Conservation (phyloP, 371 early-diverging fungal species). For the Rhizopus arrhizus region DNA sequence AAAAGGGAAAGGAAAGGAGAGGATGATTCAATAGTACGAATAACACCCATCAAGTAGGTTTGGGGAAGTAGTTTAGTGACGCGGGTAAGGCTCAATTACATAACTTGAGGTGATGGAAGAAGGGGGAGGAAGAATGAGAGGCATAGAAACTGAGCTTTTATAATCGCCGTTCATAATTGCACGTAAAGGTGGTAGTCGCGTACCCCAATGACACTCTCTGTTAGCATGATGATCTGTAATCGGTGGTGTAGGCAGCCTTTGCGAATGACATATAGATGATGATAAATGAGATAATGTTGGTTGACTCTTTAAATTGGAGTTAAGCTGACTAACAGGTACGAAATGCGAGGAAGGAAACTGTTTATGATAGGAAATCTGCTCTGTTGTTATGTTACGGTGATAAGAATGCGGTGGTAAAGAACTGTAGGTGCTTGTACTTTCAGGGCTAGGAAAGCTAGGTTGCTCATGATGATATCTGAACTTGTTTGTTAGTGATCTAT, state of each 20-base stretch:
- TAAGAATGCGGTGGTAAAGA: too few species aligned
- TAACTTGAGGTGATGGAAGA: background rate
- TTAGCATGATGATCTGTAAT: background rate
- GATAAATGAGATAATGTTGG: background rate
- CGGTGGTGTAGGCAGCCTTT: conserved; percentile 16
- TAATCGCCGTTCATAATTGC: conserved; percentile 26
- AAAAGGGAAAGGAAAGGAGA: too few species aligned
- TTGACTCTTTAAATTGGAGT: background rate
- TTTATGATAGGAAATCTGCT: background rate
- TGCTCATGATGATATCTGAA: background rate
- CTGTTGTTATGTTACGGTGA: too few species aligned
- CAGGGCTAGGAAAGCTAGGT: background rate
- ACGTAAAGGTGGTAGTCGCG: conserved; percentile 26
- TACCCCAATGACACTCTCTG: conserved; percentile 6
- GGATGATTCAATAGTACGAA: too few species aligned
- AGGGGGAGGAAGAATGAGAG: conserved; percentile 7
- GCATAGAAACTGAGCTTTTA: background rate
- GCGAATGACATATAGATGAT: background rate
- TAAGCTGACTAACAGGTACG: too few species aligned
- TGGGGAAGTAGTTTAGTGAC: background rate
- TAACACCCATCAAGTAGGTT: too few species aligned
- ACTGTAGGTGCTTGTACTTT: background rate
- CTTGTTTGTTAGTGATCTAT: background rate
- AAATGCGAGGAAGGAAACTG: conserved; percentile 13
- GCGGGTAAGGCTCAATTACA: conserved; percentile 3